Conservation (phyloP, 2,329 filamentous ascomycete species). For the Aphanoascus verrucosus region DNA sequence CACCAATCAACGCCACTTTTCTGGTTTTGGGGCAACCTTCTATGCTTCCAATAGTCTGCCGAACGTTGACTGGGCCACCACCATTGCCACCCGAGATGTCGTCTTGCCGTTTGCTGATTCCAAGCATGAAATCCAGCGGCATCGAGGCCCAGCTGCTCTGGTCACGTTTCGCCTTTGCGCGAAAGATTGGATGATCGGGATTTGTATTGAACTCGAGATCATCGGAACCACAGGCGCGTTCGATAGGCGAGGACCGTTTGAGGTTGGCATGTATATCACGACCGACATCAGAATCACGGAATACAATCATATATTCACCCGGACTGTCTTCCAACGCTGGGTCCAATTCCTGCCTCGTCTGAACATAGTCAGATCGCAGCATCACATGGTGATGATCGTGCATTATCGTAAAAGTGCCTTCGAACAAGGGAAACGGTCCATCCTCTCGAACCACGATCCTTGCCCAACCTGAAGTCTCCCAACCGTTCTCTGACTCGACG, state of each 20-base stretch:
- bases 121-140: slow-evolving; percentile 57
- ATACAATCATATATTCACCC: slow-evolving; percentile 77
- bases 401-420: slow-evolving; percentile 74
- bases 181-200: slow-evolving; percentile 56
- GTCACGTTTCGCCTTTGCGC: slow-evolving; percentile 25
- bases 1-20: slow-evolving; percentile 80
- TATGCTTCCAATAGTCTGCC: slow-evolving; percentile 66
- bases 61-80: slow-evolving; percentile 57
- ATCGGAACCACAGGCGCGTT: slow-evolving; percentile 59
- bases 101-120: slow-evolving; percentile 49
- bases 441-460: slow-evolving; percentile 68
- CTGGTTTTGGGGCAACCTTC: slow-evolving; percentile 80
- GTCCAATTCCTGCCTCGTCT: slow-evolving; percentile 61
- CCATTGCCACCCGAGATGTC: slow-evolving; percentile 53
- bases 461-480: slow-evolving; percentile 78
- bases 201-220: slow-evolving; percentile 67
- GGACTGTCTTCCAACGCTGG: slow-evolving; percentile 48
- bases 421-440: slow-evolving; percentile 69
- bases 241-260: slow-evolving; percentile 45
- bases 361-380: slow-evolving; percentile 59
- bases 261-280: slow-evolving; percentile 45
- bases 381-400: slow-evolving; percentile 82
- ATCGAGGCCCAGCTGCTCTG: slow-evolving; percentile 43
- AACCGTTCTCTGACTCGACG: slow-evolving; percentile 55
- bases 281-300: slow-evolving; percentile 78